Evolutionary conservation across 2,329 filamentous ascomycete species (phyloP).

Genomic region (Sclerotinia sclerotiorum): DNA sequence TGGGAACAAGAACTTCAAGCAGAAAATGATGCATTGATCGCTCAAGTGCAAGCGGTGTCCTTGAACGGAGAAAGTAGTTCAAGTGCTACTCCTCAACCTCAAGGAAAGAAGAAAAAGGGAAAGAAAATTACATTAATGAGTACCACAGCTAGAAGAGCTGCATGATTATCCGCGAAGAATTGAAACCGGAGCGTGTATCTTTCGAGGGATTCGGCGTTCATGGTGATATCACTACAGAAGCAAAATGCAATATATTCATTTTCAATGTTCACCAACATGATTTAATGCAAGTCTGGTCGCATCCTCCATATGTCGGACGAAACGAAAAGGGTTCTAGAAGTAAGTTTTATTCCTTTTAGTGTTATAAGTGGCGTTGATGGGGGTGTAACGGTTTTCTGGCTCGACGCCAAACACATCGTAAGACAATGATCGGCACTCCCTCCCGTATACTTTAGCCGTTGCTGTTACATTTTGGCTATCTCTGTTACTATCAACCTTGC

Average conservation of each 20-base stretch:
- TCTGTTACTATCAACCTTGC: background rate
- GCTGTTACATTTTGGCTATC: background rate
- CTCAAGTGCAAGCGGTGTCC: constrained; percentile 58
- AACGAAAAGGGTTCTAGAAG: background rate
- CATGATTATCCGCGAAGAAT: constrained; percentile 33
- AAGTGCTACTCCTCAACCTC: constrained; percentile 18
- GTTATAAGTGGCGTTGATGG: background rate
- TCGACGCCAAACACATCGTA: constrained; percentile 1
- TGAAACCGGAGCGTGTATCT: constrained; percentile 11
- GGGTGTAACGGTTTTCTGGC: constrained; percentile 4
- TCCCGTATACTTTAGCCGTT: background rate
- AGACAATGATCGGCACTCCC: background rate
- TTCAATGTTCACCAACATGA: constrained; percentile 22
- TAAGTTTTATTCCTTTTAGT: constrained; percentile 2
- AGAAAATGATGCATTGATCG: constrained; percentile 55
- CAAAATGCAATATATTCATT: constrained; percentile 13
- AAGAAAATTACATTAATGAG: constrained; percentile 74
- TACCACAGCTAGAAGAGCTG: constrained; percentile 49
- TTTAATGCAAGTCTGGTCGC: constrained; percentile 13
- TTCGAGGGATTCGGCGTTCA: constrained; percentile 17
- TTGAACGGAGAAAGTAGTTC: constrained; percentile 39
- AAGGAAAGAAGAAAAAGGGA: constrained; percentile 64
- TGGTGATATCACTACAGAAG: constrained; percentile 15
- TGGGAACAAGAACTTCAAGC: constrained; percentile 75
- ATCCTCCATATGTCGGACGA: background rate